Base-by-base conservation (phyloP, 805 yeast genomes). In the Scheffersomyces ergatensis region DNA sequence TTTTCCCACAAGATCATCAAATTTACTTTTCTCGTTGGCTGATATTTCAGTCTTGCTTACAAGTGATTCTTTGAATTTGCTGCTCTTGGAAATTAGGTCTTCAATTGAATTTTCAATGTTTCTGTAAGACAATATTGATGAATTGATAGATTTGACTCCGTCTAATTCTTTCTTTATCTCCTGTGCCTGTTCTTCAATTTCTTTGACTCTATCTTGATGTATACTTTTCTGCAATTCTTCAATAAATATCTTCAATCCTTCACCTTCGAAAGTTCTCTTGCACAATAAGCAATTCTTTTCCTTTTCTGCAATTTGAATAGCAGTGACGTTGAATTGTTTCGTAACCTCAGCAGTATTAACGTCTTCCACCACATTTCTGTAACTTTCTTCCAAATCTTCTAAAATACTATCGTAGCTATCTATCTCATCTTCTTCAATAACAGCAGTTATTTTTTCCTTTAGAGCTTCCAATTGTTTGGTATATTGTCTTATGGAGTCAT, bases 281-380 rank as follows among this genome's bases (percentile, higher is more conserved):
- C 98, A 92, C 33, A 90, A 64, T 33, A 82, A 64, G 60, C 97
- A 92, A 36, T 77, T 69, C 9, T 80, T 72, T 7, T 75, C 71
- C 3, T 57, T 53, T 20, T 77, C 63, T 0, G 95, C 93, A 31
- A 76, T 59, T 23, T 78, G 75, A 9, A 85, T 61, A 0, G 97
- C 97, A 33, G 77, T 78, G 17, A 71, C 61, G 53, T 86, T 89
- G 61, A 83, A 89, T 32, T 78, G 78, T 19, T 78, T 66, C 0
- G 90, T 82, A 2, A 89, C 85, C 33, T 79, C 80, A 23, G 76
- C 76, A 48, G 86, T 80, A 54, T 87, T 87, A 24, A 78, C 56
- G 40, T 84, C 82, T 46, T 83, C 85, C 13, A 79, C 63, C 0
- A 88, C 80, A 15, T 72, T 72, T 32, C 77, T 73, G 47, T 78